These are phyloP conservation scores for Corchorus olitorius DNA, from an alignment of 345 rosid genomes.

Conservation along the genomic window DNA sequence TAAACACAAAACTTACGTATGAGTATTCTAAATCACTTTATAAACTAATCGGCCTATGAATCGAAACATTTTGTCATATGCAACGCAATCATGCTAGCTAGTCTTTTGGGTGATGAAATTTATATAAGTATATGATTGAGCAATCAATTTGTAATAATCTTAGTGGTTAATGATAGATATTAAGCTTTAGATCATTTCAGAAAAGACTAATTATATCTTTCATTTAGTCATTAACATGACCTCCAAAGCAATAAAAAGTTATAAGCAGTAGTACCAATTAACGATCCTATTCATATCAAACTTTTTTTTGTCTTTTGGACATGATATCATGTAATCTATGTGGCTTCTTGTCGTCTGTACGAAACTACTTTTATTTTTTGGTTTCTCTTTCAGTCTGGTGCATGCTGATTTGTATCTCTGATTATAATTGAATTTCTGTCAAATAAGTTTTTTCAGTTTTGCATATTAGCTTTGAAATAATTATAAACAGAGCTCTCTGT, in stretches of 20 bases:
- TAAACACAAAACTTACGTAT: neutral
- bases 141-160: neutral
- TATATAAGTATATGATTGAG: neutral
- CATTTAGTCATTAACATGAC: neutral
- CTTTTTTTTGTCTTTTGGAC: neutral
- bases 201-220: neutral
- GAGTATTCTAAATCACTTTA: neutral
- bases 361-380: conserved; percentile 4
- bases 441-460: too few species aligned
- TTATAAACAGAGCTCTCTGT: neutral
- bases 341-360: conserved; percentile 6
- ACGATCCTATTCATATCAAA: neutral
- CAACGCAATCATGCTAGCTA: neutral
- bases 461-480: neutral
- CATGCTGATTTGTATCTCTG: conserved; percentile 7
- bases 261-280: neutral
- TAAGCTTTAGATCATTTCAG: neutral
- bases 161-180: neutral
- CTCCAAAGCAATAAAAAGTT: neutral
- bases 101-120: neutral
- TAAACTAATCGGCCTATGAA: neutral
- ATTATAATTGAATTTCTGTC: too few species aligned
- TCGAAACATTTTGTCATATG: neutral
- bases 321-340: conserved; percentile 14
- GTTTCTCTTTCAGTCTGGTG: neutral